These are phyloP conservation scores for Aspergillus ellipticus DNA, from an alignment of 495 filamentous ascomycete genomes.

Conservation along the genomic window DNA sequence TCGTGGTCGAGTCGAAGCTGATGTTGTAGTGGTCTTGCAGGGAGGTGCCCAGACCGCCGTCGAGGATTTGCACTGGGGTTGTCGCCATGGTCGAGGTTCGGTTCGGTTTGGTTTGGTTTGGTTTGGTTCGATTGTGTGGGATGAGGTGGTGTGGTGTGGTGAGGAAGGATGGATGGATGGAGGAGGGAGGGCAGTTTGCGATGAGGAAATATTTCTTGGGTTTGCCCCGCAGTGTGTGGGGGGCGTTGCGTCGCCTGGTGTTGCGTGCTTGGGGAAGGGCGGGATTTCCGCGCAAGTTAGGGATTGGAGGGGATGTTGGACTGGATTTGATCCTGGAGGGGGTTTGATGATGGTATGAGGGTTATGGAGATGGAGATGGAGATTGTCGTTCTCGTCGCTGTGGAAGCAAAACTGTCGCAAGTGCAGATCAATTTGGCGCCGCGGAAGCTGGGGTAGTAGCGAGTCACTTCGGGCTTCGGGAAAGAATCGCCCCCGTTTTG, in stretches of 20 bases:
- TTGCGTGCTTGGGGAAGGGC: no score
- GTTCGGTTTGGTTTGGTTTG: neutral
- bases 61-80: slow-evolving; percentile 41
- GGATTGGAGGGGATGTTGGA: neutral
- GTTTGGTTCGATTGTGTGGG: neutral
- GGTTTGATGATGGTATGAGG: no score
- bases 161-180: neutral
- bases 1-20: slow-evolving; percentile 43
- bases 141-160: neutral
- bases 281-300: no score
- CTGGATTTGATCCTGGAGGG: no score
- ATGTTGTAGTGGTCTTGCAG: slow-evolving; percentile 51
- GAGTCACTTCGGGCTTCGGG: no score
- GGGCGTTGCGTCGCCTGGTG: no score
- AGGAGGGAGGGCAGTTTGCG: neutral
- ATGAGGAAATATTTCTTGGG: neutral
- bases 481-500: no score
- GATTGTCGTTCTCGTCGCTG: no score
- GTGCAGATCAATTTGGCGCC: no score
- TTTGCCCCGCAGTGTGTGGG: neutral
- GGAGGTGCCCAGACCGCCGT: slow-evolving; percentile 64
- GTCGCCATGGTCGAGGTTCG: neutral
- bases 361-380: no score
- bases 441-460: no score
- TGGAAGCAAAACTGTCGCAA: no score